Evolutionary conservation across 352 stramenopile genomes (phyloP), one percentile per base, ranked within the genome.

Genomic region (Pythium grandisporangium): DNA sequence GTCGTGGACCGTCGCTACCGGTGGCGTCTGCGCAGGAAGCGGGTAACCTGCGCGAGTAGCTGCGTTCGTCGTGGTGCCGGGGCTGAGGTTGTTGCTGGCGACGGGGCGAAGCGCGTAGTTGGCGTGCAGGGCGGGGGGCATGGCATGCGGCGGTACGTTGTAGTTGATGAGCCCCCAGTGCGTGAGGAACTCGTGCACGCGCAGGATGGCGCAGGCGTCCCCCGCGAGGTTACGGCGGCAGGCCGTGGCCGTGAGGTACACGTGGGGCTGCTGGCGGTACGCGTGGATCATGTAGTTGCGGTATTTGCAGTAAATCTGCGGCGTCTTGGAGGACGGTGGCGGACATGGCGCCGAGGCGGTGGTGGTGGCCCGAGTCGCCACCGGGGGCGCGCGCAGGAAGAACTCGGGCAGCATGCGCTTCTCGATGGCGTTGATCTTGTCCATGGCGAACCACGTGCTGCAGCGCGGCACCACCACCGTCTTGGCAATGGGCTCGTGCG

Each of bases 151-250:
- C 10, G 75, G 75, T 4, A 92, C 79, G 55, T 84, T 61, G 53
- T 83, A 92, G 58, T 92, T 92, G 38, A 92, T 92, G 33, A 92
- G 56, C 1, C 79, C 79, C 79, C 79, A 92, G 51, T 92, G 79
- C 30, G 65, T 83, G 39, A 92, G 51, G 45, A 92, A 92, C 61
- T 92, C 79, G 51, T 89, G 79, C 23, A 92, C 79, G 33, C 79
- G 69, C 48, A 92, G 56, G 45, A 92, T 85, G n/a, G 79, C 66
- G 37, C 79, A 89, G 10, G 71, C 79, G 35, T 92, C 79, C 10
- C 78, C 78, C 6, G 78, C 75, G 27, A 92, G 59, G 42, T 84
- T 87, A 39, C 78, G 75, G 24, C 78, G 78, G 49, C 78, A 92
- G 5, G 78, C 75, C n/a, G 75, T 92, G 22, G 78, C 78, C 21